Evolutionary conservation across 192 early-diverging fungal species (phyloP).

Genomic region (Podila minutissima): DNA sequence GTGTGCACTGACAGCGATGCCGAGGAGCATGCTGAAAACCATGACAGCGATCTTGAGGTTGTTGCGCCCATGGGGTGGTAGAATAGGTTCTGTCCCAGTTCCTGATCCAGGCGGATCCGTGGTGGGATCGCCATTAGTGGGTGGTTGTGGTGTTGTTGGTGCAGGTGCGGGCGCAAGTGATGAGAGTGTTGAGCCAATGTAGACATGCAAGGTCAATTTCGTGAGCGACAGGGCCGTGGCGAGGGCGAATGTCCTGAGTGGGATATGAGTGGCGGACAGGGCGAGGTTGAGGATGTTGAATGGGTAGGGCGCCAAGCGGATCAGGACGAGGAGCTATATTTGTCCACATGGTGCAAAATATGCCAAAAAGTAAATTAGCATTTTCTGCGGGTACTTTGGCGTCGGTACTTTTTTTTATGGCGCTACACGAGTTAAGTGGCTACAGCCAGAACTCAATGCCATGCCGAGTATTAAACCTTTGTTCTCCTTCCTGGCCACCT

Average conservation of each 20-base stretch:
- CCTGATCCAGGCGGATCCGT: background rate
- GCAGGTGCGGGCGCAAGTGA: slow-evolving; percentile 51
- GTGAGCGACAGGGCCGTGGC: slow-evolving; percentile 67
- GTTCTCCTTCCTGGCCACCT: too few species aligned
- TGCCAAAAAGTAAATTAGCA: background rate
- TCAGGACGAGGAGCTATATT: slow-evolving; percentile 66
- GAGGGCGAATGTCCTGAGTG: slow-evolving; percentile 53
- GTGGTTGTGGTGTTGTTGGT: background rate
- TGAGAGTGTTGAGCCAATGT: slow-evolving; percentile 66
- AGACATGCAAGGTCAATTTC: slow-evolving; percentile 68
- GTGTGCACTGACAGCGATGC: slow-evolving; percentile 58
- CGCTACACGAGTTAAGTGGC: too few species aligned
- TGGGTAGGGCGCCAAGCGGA: slow-evolving; percentile 79
- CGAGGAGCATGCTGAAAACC: slow-evolving; percentile 48
- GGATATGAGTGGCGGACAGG: slow-evolving; percentile 64
- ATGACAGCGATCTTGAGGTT: slow-evolving; percentile 32
- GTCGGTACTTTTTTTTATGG: background rate
- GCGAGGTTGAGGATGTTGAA: slow-evolving; percentile 72
- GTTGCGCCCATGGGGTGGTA: slow-evolving; percentile 10
- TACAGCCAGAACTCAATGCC: too few species aligned
- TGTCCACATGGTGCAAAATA: background rate
- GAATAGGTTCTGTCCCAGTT: background rate
- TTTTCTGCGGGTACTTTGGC: background rate
- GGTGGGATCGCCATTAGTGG: slow-evolving; percentile 1
- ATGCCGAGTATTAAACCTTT: too few species aligned